Base-by-base conservation (phyloP, 768 basidiomycete species). In the Lentinula guzmanii region DNA sequence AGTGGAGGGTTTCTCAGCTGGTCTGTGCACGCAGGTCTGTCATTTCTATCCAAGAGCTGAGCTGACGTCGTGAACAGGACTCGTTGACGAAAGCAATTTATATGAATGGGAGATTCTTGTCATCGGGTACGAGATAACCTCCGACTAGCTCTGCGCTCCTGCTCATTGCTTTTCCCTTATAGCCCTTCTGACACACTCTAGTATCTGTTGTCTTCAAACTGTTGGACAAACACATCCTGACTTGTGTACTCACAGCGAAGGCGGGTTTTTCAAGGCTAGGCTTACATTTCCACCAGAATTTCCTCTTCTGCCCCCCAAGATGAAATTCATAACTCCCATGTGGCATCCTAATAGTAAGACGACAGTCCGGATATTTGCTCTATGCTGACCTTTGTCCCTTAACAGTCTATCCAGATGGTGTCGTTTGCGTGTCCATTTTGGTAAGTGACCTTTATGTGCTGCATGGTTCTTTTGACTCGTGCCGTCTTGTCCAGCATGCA, bases 21-120 rank as follows among this genome's bases (percentile, higher is more conserved):
- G 91, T 90, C 69, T 67, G 77, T 60, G 59, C 59, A 60, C 48
- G 59, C 59, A 60, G 48, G 59, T 60, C 68, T 60, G 56, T 6
- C 43, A 64, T 64, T 66, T 56, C 65, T 61, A 62, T 66, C 48
- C 64, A 68, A 70, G 50, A 67, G 60, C 55, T 57, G 43, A 58
- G 70, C 71, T 52, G 66, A 68, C 70, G 63, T 71, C 69, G 55
- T 61, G 53, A 55, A 68, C 69, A 86, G 96, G 96, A 43, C 86
- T 99, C 59, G 95, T 95, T 51, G 94, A 98, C 72, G 96, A 98
- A 62, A 83, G 86, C 74, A 95, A 98, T 76, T 77, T 98, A 11
- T 93, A 90, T 62, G 95, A 98, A 77, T 99, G 97, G 97, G 95
- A 97, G 66, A 82, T 98, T 69, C 80, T 97, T 70, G 88, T 97